Percentiles rank a stretch among this genome's conserved stretches.
phyloP scores from a whole-genome alignment of 192 early-diverging fungal species.

The Umbelopsis vinacea region DNA sequence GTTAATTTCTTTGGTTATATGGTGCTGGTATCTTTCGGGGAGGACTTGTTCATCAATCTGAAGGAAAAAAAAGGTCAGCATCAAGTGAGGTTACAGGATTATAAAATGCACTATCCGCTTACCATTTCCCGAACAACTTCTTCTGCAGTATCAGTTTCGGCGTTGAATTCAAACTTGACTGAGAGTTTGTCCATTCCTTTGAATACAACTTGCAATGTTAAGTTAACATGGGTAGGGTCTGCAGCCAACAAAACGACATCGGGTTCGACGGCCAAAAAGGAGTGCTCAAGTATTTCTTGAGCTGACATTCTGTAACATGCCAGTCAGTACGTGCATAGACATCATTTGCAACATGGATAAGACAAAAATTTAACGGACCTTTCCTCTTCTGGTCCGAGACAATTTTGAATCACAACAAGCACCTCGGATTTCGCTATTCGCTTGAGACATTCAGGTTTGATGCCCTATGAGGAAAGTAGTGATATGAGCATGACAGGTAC shows the following conservation, averaged over 20 bases:
- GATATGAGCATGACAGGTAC: not conserved
- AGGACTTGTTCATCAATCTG: slow-evolving; percentile 84
- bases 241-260: slow-evolving; percentile 49
- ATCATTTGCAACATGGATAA: too few relatives aligned
- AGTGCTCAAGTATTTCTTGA: slow-evolving; percentile 57
- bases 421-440: slow-evolving; percentile 65
- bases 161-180: slow-evolving; percentile 86
- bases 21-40: slow-evolving; percentile 70
- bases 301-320: slow-evolving; percentile 46
- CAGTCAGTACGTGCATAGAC: too few relatives aligned
- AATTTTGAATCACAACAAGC: slow-evolving; percentile 65
- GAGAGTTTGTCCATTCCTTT: slow-evolving; percentile 65
- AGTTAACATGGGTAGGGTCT: slow-evolving; percentile 49
- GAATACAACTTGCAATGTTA: slow-evolving; percentile 55
- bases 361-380: slow-evolving; percentile 22
- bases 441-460: slow-evolving; percentile 70
- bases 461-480: slow-evolving; percentile 42
- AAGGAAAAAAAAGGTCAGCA: not conserved
- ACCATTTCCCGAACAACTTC: slow-evolving; percentile 75
- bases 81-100: not conserved
- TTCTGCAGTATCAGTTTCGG: slow-evolving; percentile 69
- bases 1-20: slow-evolving; percentile 84
- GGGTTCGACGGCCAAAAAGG: slow-evolving; percentile 53
- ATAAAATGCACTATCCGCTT: slow-evolving; percentile 10
- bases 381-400: slow-evolving; percentile 64